Evolutionary conservation across 2,329 filamentous ascomycete genomes (phyloP).

Genomic region (Penicillium sp.): DNA sequence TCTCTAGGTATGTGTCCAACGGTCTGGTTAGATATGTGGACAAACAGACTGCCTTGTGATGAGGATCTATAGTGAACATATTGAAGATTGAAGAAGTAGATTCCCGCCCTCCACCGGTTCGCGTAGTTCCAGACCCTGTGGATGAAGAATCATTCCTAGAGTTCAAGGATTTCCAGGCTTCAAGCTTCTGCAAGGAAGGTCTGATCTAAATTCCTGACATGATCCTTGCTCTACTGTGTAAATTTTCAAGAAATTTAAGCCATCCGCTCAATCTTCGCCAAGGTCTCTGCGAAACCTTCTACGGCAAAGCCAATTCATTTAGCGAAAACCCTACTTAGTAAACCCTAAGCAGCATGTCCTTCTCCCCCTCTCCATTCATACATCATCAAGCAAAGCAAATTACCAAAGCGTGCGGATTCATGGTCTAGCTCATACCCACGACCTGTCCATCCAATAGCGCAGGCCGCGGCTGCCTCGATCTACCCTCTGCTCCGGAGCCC

Average conservation of each 20-base stretch:
- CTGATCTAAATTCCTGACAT: no score
- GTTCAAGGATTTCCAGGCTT: neutral
- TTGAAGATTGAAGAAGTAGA: neutral
- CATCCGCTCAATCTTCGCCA: no score
- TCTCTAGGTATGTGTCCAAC: no score
- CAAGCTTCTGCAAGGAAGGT: neutral
- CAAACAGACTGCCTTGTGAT: neutral
- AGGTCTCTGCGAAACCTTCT: no score
- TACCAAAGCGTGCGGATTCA: no score
- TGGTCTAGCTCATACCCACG: neutral
- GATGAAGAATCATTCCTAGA: no score
- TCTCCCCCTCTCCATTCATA: no score
- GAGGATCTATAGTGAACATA: neutral
- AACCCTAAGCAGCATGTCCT: no score
- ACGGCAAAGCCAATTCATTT: no score
- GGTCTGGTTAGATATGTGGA: neutral
- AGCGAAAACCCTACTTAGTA: no score
- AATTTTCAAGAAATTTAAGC: no score
- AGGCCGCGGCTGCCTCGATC: neutral
- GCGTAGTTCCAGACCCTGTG: neutral
- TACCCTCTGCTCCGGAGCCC: neutral
- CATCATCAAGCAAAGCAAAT: neutral
- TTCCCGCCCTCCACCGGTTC: neutral
- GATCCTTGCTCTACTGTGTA: no score
- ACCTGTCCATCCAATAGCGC: neutral